These are phyloP conservation scores for Globisporangium alternatum DNA, from an alignment of 352 stramenopile genomes.

Conservation along the genomic window DNA sequence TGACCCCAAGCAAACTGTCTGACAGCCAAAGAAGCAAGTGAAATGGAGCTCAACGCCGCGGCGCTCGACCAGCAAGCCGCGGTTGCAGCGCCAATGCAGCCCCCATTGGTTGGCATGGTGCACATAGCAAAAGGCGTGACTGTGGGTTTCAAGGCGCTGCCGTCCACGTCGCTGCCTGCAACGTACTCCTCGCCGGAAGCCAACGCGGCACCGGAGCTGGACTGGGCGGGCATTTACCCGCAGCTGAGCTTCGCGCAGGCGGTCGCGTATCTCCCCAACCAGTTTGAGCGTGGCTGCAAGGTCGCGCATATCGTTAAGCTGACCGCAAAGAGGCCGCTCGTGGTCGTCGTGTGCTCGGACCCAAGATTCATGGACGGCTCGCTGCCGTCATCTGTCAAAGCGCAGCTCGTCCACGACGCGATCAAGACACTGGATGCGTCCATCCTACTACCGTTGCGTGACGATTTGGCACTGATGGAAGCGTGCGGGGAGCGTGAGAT, in stretches of 20 bases:
- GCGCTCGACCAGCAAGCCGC: not conserved
- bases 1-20: not conserved
- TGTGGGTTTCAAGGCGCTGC: constrained; percentile 17
- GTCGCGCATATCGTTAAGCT: constrained; percentile 18
- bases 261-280: constrained; percentile 25
- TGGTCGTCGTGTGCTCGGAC: constrained; percentile 8
- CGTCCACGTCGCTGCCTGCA: constrained; percentile 1
- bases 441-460: not conserved
- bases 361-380: constrained; percentile 11
- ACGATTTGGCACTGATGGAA: constrained; percentile 10
- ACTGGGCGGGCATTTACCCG: constrained; percentile 28
- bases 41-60: not conserved
- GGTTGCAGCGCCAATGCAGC: not conserved
- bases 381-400: constrained; percentile 9
- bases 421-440: constrained; percentile 1
- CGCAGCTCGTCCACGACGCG: constrained; percentile 10
- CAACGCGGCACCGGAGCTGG: not conserved
- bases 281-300: constrained; percentile 21
- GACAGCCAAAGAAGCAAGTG: not conserved
- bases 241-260: constrained; percentile 25
- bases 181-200: not conserved
- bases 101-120: not conserved
- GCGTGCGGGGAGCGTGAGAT: constrained; percentile 15
- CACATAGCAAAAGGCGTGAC: constrained; percentile 2
- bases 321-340: constrained; percentile 1